These are phyloP conservation scores for Globisporangium yorkense DNA, from an alignment of 352 stramenopile species.

Conservation along the genomic window DNA sequence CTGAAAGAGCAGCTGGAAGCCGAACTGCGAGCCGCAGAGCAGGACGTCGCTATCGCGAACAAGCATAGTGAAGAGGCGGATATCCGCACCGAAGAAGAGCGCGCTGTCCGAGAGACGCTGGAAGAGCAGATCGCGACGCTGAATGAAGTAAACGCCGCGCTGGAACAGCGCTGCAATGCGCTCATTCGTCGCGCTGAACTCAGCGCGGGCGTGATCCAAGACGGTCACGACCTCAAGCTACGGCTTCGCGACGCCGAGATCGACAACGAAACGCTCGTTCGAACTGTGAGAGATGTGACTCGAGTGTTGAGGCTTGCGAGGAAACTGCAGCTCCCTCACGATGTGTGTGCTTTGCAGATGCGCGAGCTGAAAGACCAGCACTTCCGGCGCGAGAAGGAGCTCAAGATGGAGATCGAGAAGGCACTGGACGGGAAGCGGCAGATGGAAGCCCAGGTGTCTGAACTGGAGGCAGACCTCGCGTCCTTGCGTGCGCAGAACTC, in stretches of 20 bases:
- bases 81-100: slow-evolving; percentile 44
- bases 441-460: slow-evolving; percentile 33
- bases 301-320: not conserved
- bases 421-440: slow-evolving; percentile 38
- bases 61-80: slow-evolving; percentile 41
- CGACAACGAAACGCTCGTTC: slow-evolving; percentile 66
- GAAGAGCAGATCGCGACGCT: slow-evolving; percentile 66
- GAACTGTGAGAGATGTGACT: slow-evolving; percentile 26
- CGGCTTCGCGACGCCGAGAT: slow-evolving; percentile 56
- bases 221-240: slow-evolving; percentile 58
- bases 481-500: slow-evolving; percentile 59
- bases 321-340: not conserved
- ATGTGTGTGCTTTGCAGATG: slow-evolving; percentile 27
- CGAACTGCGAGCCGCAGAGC: slow-evolving; percentile 48
- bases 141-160: slow-evolving; percentile 64
- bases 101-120: slow-evolving; percentile 40
- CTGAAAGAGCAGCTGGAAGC: slow-evolving; percentile 40
- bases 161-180: slow-evolving; percentile 66
- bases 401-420: slow-evolving; percentile 53
- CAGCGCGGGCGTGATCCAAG: slow-evolving; percentile 29
- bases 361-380: slow-evolving; percentile 67
- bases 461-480: slow-evolving; percentile 54
- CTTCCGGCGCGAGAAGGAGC: slow-evolving; percentile 49
- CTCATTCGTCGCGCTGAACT: slow-evolving; percentile 65
- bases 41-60: slow-evolving; percentile 45